phyloP scores from a whole-genome alignment of 352 stramenopile genomes.

The Sclerospora graminicola region DNA sequence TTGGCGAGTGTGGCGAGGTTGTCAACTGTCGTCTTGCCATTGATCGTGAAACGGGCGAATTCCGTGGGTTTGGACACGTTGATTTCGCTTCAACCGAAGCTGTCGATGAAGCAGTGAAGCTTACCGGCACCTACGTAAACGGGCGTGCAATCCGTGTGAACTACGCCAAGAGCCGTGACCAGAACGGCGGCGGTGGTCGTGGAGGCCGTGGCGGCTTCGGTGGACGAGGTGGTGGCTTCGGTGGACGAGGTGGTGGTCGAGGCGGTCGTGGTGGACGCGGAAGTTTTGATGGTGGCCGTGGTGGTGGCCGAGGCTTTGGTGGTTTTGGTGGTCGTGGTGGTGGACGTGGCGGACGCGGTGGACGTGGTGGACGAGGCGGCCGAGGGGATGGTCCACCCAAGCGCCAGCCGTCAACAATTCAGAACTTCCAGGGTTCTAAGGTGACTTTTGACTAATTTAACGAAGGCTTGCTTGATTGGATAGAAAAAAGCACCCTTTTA shows the following conservation, averaged over 20 bases:
- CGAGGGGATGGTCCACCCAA: slow-evolving; percentile 65
- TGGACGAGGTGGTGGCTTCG: slow-evolving; percentile 56
- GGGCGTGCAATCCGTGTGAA: slow-evolving; percentile 92
- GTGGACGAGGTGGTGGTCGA: slow-evolving; percentile 65
- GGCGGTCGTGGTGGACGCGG: slow-evolving; percentile 42
- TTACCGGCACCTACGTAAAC: slow-evolving; percentile 88
- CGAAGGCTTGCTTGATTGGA: slow-evolving; percentile 13
- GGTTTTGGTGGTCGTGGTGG: slow-evolving; percentile 56
- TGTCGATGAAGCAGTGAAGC: slow-evolving; percentile 86
- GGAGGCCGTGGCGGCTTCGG: slow-evolving; percentile 28
- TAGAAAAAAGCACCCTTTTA: slow-evolving; percentile 10
- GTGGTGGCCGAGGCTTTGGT: slow-evolving; percentile 33
- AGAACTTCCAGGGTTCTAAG: slow-evolving; percentile 93
- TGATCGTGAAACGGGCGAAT: slow-evolving; percentile 95
- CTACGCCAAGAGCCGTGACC: slow-evolving; percentile 82
- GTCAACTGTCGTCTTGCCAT: slow-evolving; percentile 89
- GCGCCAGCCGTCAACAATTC: slow-evolving; percentile 86
- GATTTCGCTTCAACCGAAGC: slow-evolving; percentile 93
- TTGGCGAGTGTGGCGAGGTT: slow-evolving; percentile 94
- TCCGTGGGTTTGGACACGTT: slow-evolving; percentile 97
- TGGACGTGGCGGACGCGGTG: slow-evolving; percentile 31
- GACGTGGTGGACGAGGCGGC: slow-evolving; percentile 27
- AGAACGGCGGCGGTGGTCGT: slow-evolving; percentile 16
- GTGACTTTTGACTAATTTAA: slow-evolving; percentile 94
- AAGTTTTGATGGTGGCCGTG: slow-evolving; percentile 34